These are phyloP conservation scores for Tetrahymena thermophila DNA, from an alignment of 73 alveolate species.

Conservation along the genomic window DNA sequence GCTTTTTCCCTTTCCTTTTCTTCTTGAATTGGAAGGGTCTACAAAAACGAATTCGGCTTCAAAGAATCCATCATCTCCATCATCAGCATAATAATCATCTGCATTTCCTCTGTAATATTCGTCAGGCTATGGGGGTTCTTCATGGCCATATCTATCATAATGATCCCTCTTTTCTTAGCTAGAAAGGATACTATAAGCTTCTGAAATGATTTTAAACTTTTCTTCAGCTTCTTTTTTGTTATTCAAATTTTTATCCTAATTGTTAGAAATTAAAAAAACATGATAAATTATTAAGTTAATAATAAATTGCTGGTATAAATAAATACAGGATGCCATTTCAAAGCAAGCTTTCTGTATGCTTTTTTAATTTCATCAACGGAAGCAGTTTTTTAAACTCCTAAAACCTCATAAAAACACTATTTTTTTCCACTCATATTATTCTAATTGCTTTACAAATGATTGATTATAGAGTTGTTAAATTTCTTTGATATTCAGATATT, in stretches of 20 bases:
- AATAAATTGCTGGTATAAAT: too few relatives aligned
- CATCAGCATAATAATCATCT: not conserved
- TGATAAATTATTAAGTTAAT: too few relatives aligned
- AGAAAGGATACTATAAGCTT: constrained; percentile 92
- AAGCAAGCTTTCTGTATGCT: constrained; percentile 83
- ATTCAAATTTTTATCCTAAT: constrained; percentile 3
- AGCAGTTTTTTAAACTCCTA: constrained; percentile 72
- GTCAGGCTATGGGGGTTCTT: not conserved
- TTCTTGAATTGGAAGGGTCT: not conserved
- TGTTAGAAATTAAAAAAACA: not conserved
- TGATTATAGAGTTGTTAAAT: not conserved
- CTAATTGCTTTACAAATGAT: not conserved
- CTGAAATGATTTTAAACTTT: constrained; percentile 87
- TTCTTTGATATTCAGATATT: not conserved
- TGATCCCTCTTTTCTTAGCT: constrained; percentile 72
- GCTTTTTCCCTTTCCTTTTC: not conserved
- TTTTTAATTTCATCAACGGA: constrained; percentile 68
- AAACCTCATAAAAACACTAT: constrained; percentile 82
- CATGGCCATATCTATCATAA: constrained; percentile 86
- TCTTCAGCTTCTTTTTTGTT: constrained; percentile 84
- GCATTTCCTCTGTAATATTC: not conserved
- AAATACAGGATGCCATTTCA: constrained; percentile 90
- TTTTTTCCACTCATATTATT: constrained; percentile 29
- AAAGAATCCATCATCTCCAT: not conserved
- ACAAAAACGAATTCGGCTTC: not conserved